Evolutionary conservation across 257 asterid genomes (phyloP).

Genomic region (Lycium ferocissimum): DNA sequence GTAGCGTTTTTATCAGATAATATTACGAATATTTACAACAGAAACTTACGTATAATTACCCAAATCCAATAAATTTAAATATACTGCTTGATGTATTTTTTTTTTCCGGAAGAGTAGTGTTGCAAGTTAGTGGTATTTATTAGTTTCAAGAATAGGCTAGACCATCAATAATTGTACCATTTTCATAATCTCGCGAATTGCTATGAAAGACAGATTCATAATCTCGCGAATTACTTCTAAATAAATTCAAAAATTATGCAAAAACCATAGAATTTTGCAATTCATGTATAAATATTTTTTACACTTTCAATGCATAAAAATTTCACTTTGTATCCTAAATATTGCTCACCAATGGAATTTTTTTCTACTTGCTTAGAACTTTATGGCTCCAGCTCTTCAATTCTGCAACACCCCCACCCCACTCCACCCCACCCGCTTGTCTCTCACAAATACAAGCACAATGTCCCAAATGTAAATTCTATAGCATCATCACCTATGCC

Average conservation of each 20-base stretch:
- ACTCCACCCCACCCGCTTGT: conserved; percentile 10
- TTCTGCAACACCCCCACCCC: neutral
- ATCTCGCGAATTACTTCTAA: neutral
- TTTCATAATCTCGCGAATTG: neutral
- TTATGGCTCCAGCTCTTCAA: conserved; percentile 36
- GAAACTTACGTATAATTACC: neutral
- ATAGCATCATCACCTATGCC: conserved; percentile 31
- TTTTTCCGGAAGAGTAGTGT: neutral
- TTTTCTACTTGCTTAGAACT: conserved; percentile 43
- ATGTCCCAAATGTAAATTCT: conserved; percentile 26
- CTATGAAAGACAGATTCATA: neutral
- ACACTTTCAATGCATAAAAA: neutral
- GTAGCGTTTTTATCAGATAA: neutral
- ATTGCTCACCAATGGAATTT: conserved; percentile 53
- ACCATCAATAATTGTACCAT: neutral
- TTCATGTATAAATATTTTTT: neutral
- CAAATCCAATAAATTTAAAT: neutral
- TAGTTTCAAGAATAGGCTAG: neutral
- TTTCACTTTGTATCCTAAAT: conserved; percentile 29
- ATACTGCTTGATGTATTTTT: neutral
- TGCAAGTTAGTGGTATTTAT: no score
- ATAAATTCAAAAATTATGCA: neutral
- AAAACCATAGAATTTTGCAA: neutral
- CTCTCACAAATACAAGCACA: conserved; percentile 20
- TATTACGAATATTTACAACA: neutral